A percentile compares a stretch with the other conserved stretches of the same genome.
phyloP scores from a whole-genome alignment of 306 rosid genomes.

The Corylus heterophylla region DNA sequence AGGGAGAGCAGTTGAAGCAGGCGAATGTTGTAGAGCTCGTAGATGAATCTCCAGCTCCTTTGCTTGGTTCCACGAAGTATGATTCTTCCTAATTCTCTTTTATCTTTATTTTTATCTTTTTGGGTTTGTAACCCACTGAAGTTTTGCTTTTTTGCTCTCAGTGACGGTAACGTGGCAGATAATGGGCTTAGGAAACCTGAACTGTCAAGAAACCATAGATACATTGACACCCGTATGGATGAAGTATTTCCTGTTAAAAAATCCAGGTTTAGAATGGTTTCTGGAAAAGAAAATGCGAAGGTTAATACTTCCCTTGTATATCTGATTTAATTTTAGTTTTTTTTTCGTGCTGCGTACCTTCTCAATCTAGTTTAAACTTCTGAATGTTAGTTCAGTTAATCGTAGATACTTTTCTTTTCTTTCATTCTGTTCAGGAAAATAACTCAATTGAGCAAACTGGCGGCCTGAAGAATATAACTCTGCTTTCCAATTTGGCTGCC shows the following conservation, averaged over 20 bases:
- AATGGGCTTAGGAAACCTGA: constrained; percentile 49
- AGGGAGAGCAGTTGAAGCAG: constrained; percentile 63
- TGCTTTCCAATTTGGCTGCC: constrained; percentile 42
- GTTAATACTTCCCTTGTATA: constrained; percentile 35
- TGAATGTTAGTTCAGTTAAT: constrained; percentile 7
- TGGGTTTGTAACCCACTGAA: constrained; percentile 2
- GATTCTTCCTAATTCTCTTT: constrained; percentile 21
- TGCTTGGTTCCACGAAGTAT: constrained; percentile 34
- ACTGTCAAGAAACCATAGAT: constrained; percentile 50
- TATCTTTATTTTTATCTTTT: neutral
- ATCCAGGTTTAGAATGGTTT: constrained; percentile 39
- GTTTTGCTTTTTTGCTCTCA: constrained; percentile 29
- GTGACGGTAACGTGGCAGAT: constrained; percentile 36
- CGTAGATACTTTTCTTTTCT: constrained; percentile 24
- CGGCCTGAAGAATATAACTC: constrained; percentile 46
- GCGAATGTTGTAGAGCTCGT: constrained; percentile 25
- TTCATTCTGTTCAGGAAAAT: constrained; percentile 52
- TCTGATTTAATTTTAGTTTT: neutral
- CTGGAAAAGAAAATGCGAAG: constrained; percentile 80
- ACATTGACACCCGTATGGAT: constrained; percentile 63
- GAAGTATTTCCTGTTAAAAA: constrained; percentile 69
- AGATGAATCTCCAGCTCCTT: constrained; percentile 44
- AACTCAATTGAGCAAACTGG: constrained; percentile 46
- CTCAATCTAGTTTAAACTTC: constrained; percentile 8
- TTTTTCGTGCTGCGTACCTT: neutral